phyloP scores from a whole-genome alignment of 148 eudicot genomes.

The Spergularia marina region DNA sequence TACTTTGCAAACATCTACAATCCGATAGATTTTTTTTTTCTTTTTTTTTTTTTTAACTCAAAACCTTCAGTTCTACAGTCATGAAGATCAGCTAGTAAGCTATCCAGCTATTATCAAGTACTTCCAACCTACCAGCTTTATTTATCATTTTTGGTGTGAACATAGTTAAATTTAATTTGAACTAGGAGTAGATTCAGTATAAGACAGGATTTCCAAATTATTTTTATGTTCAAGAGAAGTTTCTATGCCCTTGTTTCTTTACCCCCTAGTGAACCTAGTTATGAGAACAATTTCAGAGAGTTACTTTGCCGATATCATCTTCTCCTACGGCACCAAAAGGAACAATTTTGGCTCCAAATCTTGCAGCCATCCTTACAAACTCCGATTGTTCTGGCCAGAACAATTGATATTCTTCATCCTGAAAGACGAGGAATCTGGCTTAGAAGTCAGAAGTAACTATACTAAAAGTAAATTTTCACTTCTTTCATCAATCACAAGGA shows the following conservation, averaged over 20 bases:
- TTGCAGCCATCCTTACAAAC: slow-evolving; percentile 79
- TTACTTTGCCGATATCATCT: slow-evolving; percentile 70
- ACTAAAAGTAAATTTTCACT: neutral
- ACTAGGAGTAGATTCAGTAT: neutral
- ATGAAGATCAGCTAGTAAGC: too few relatives aligned
- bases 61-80: too few relatives aligned
- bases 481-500: neutral
- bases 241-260: neutral
- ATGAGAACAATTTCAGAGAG: slow-evolving; percentile 7
- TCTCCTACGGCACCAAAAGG: slow-evolving; percentile 89
- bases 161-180: too few relatives aligned
- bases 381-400: slow-evolving; percentile 85
- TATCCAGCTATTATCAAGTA: neutral
- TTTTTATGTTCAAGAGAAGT: neutral
- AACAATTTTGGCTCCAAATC: slow-evolving; percentile 79
- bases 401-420: slow-evolving; percentile 76
- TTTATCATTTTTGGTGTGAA: too few relatives aligned
- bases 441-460: slow-evolving; percentile 1
- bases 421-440: slow-evolving; percentile 11
- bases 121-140: too few relatives aligned
- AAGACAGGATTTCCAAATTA: neutral
- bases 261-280: neutral
- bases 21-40: neutral
- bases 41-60: neutral
- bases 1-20: neutral